Percentiles rank a stretch among this genome's conserved stretches.
Evolutionary conservation across 2,329 filamentous ascomycete species (phyloP).

Genomic region (Setomelanomma holmii): DNA sequence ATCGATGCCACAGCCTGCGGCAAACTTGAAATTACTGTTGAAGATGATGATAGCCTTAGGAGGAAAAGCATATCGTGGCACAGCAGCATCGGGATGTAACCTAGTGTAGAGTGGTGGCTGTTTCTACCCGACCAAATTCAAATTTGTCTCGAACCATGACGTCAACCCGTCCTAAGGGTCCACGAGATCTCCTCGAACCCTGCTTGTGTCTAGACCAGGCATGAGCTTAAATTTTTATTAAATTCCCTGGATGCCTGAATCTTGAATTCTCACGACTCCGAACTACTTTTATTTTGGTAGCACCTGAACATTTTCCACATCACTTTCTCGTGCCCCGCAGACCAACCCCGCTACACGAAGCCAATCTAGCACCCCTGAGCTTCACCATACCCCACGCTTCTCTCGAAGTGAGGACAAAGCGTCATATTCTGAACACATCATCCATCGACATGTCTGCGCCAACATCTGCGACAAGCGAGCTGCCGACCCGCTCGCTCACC

Average conservation of each 20-base stretch:
- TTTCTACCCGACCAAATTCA: not conserved
- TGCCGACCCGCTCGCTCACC: constrained; percentile 41
- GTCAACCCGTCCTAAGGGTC: not conserved
- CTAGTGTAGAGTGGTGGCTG: not conserved
- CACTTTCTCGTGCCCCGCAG: not conserved
- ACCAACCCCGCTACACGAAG: not conserved
- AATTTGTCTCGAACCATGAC: constrained; percentile 1
- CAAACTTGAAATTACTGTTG: too few relatives aligned
- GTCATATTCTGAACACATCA: not conserved
- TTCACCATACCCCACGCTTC: too few relatives aligned
- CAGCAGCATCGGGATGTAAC: too few relatives aligned
- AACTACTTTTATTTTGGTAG: not conserved
- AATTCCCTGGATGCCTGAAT: constrained; percentile 11
- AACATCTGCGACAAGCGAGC: constrained; percentile 38
- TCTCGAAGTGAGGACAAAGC: not conserved
- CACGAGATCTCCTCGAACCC: constrained; percentile 2
- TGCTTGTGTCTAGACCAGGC: constrained; percentile 9
- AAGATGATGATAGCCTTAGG: not conserved
- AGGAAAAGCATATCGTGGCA: not conserved
- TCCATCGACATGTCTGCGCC: constrained; percentile 36
- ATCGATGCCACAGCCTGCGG: too few relatives aligned
- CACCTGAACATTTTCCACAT: not conserved
- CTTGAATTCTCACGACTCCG: not conserved
- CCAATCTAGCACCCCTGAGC: too few relatives aligned
- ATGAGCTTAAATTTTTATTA: constrained; percentile 16